These are phyloP conservation scores for Paramecium bursaria DNA, from an alignment of 73 alveolate species.

Conservation along the genomic window DNA sequence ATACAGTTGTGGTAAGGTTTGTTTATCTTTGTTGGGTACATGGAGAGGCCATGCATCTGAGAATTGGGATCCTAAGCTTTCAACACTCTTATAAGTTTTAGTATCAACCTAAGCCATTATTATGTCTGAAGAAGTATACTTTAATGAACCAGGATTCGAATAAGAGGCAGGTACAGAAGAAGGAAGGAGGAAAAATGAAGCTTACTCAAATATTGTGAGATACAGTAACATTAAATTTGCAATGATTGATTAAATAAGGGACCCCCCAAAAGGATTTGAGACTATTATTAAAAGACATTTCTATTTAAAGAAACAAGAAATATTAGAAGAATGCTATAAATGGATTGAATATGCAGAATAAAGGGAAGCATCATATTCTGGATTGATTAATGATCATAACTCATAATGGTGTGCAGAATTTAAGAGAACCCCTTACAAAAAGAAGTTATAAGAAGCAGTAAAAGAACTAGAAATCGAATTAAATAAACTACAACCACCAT, in stretches of 20 bases:
- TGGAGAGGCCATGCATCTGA: slow-evolving; percentile 99
- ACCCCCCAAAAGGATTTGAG: slow-evolving; percentile 96
- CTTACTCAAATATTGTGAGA: slow-evolving; percentile 94
- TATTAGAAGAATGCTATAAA: slow-evolving; percentile 85
- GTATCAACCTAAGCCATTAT: slow-evolving; percentile 93
- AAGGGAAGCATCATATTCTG: slow-evolving; percentile 89
- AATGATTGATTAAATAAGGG: slow-evolving; percentile 91
- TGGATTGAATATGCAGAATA: slow-evolving; percentile 93
- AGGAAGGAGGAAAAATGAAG: slow-evolving; percentile 96
- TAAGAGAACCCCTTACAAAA: slow-evolving; percentile 69
- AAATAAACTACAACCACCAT: slow-evolving; percentile 74
- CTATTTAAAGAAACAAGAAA: slow-evolving; percentile 91
- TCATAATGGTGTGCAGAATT: slow-evolving; percentile 88
- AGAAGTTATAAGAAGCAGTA: slow-evolving; percentile 75
- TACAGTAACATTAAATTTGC: slow-evolving; percentile 95
- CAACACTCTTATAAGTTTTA: slow-evolving; percentile 94
- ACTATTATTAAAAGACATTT: slow-evolving; percentile 92
- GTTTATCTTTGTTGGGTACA: slow-evolving; percentile 95
- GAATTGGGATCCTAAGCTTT: slow-evolving; percentile 97
- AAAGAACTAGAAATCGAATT: slow-evolving; percentile 79
- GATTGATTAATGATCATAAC: slow-evolving; percentile 93
- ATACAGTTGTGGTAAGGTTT: slow-evolving; percentile 96
- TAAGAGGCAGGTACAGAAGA: slow-evolving; percentile 94
- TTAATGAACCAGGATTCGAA: slow-evolving; percentile 98
- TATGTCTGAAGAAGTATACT: slow-evolving; percentile 96